Conservation (phyloP, 2,329 filamentous ascomycete species). For the Teratosphaeria pseudoeucalypti region DNA sequence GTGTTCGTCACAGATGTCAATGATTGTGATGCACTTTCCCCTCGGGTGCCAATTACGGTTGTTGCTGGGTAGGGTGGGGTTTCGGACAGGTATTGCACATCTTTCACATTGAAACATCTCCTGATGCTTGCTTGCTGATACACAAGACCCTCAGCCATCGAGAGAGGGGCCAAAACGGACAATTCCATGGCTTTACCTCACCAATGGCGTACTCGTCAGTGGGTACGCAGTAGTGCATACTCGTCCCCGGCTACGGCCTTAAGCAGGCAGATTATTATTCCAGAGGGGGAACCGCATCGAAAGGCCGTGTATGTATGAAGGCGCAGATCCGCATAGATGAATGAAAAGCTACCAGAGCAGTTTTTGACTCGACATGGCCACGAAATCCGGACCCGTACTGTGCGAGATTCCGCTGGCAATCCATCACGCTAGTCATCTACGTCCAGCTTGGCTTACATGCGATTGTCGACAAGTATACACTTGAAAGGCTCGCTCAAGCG, state of each 20-base stretch:
- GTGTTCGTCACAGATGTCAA: too few species aligned
- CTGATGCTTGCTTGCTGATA: too few species aligned
- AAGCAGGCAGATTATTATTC: neutral
- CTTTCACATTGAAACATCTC: too few species aligned
- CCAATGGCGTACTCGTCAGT: neutral
- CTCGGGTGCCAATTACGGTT: too few species aligned
- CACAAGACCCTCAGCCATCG: neutral
- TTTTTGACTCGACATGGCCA: neutral
- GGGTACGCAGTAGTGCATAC: neutral
- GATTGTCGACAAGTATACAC: neutral
- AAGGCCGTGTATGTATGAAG: neutral
- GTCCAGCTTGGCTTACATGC: neutral
- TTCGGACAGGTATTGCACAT: too few species aligned
- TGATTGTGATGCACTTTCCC: too few species aligned
- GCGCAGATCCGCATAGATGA: neutral
- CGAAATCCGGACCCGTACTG: neutral
- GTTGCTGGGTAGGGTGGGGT: too few species aligned
- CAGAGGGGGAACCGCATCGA: neutral
- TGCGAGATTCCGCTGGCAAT: neutral
- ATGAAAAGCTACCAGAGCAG: neutral
- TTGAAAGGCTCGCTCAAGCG: neutral
- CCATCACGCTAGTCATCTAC: neutral
- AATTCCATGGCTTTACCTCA: neutral
- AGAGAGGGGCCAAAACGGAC: neutral
- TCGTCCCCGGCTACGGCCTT: neutral